These are phyloP conservation scores for Colletotrichum australisinense DNA, from an alignment of 2,329 filamentous ascomycete species.

Conservation along the genomic window DNA sequence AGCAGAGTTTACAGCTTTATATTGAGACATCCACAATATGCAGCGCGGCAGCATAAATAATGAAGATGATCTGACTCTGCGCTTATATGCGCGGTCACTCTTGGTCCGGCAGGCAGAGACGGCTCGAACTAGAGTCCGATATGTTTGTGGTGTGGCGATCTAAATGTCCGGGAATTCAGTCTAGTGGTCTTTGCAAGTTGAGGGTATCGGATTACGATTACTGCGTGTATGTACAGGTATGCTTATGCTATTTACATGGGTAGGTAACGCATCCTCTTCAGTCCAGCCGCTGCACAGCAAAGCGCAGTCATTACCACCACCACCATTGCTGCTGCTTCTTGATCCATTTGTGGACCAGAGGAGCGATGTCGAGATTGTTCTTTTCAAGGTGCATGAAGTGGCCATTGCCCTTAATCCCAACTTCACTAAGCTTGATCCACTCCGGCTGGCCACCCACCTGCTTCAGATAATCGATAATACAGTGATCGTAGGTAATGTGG, in stretches of 20 bases:
- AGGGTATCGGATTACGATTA: background rate
- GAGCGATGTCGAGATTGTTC: conserved; percentile 49
- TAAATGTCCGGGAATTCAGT: no score
- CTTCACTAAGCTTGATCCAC: conserved; percentile 55
- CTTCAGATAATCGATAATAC: conserved; percentile 59
- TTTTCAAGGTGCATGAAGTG: conserved; percentile 62
- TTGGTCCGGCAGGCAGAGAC: background rate
- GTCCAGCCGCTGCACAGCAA: background rate
- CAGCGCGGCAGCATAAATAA: background rate
- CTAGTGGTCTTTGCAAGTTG: no score
- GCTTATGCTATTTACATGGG: background rate
- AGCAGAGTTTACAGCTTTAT: background rate
- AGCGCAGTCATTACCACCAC: background rate
- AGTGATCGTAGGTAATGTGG: conserved; percentile 64
- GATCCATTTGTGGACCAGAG: conserved; percentile 52
- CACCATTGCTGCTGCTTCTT: conserved; percentile 27
- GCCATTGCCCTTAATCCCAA: conserved; percentile 61
- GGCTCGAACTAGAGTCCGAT: background rate
- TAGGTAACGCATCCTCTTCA: background rate
- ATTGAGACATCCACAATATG: background rate
- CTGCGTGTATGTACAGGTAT: background rate
- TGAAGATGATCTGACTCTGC: background rate
- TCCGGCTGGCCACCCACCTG: conserved; percentile 59
- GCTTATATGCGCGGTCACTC: background rate
- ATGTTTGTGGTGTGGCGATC: background rate